Evolutionary conservation across 176 grass and related monocot genomes (phyloP).

Genomic region (Lolium rigidum): DNA sequence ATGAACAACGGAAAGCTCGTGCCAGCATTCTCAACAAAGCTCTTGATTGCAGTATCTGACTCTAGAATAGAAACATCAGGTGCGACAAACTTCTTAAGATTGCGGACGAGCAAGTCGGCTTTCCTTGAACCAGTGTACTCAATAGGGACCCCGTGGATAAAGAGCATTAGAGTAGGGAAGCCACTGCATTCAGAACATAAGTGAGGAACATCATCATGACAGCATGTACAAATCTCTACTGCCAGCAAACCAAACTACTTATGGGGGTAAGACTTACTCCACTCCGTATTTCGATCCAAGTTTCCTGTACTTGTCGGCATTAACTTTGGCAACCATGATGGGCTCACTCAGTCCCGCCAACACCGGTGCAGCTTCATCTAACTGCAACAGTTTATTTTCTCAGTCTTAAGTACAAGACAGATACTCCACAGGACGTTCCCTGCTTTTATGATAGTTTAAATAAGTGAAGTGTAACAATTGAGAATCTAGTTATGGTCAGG

Average conservation of each 20-base stretch:
- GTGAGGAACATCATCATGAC: constrained; percentile 17
- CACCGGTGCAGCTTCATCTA: constrained; percentile 87
- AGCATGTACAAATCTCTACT: constrained; percentile 22
- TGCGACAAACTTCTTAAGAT: constrained; percentile 88
- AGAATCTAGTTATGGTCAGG: constrained; percentile 1
- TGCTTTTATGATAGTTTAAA: constrained; percentile 26
- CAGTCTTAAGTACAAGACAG: constrained; percentile 40
- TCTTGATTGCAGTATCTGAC: constrained; percentile 69
- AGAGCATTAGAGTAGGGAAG: constrained; percentile 89
- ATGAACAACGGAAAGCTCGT: constrained; percentile 88
- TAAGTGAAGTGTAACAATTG: constrained; percentile 13
- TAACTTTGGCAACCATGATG: constrained; percentile 81
- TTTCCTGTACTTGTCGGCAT: constrained; percentile 95
- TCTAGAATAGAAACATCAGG: constrained; percentile 84
- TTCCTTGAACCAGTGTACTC: constrained; percentile 95
- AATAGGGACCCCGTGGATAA: constrained; percentile 82
- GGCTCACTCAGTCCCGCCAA: constrained; percentile 71
- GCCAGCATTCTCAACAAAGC: constrained; percentile 71
- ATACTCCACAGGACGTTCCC: neutral
- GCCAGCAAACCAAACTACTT: neutral
- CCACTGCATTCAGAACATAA: constrained; percentile 61
- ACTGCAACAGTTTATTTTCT: constrained; percentile 54
- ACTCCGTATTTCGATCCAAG: constrained; percentile 91
- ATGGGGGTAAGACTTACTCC: constrained; percentile 64
- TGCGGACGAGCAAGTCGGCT: constrained; percentile 73